Evolutionary conservation across 805 yeast species (phyloP), one percentile per base, ranked within the genome.

Genomic region (Candida orba): DNA sequence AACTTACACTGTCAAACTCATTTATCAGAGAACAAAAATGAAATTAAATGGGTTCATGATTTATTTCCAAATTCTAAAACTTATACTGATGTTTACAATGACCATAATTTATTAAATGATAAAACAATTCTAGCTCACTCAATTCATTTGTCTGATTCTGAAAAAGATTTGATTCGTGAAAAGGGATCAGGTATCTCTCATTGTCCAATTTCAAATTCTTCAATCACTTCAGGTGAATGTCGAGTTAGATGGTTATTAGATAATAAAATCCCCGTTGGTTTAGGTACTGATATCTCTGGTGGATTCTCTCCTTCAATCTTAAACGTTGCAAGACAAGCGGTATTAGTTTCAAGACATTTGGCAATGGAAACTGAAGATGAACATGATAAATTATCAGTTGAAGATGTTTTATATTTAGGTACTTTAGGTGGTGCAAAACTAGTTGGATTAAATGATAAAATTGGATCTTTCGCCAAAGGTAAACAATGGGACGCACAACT

Each of bases 341-440:
- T 79, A 31, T 57, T 81, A 38, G 88, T 83, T 9, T 84, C 93
- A 1, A 72, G 88, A 46, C 87, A 82, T 59, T 58, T 81, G 30
- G 76, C 84, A 2, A 78, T 81, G 81, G 72, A 72, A 43, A 59
- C 73, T 8, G 64, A 65, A 9, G 64, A 70, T 27, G 72, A 69
- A 9, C 55, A 51, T 38, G 71, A 67, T 44, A 80, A 79, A 54
- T 64, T 90, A 34, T 65, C 81, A 3, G 74, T 84, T 0, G 70
- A 71, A 12, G 95, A 93, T 45, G 91, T 81, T 2, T 63, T 91
- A 15, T 87, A 74, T 59, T 69, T 91, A 62, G 91, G 90, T 1
- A 91, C 99, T 1, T 64, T 78, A 49, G 98, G 97, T 27, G 98
- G 98, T 24, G 96, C 99, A 2, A 65, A 70, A 37, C 86, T 87